These are phyloP conservation scores for Ogataea sp. DNA, from an alignment of 805 yeast species.

Conservation along the genomic window DNA sequence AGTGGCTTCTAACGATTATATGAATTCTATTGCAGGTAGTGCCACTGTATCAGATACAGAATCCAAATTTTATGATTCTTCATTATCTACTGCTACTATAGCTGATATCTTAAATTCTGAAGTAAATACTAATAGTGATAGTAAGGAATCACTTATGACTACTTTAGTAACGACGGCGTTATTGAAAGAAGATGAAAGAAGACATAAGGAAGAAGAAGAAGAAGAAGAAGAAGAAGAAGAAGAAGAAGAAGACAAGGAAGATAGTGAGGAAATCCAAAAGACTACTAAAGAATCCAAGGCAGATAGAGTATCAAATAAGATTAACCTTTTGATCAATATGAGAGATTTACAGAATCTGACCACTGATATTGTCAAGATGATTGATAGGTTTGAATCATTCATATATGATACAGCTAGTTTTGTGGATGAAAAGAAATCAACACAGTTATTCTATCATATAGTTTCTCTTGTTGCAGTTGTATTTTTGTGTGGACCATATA, in stretches of 20 bases:
- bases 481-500: slow-evolving; percentile 37
- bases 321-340: slow-evolving; percentile 50
- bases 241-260: slow-evolving; percentile 16
- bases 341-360: slow-evolving; percentile 66
- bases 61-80: slow-evolving; percentile 8
- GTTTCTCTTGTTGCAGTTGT: slow-evolving; percentile 30
- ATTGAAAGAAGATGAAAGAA: slow-evolving; percentile 1
- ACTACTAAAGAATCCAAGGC: slow-evolving; percentile 5
- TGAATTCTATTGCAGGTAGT: background rate
- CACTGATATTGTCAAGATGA: slow-evolving; percentile 39
- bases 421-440: slow-evolving; percentile 58
- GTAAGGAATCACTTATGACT: background rate
- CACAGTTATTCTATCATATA: slow-evolving; percentile 45
- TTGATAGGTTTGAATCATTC: slow-evolving; percentile 46
- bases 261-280: too few species aligned
- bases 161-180: slow-evolving; percentile 1
- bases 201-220: slow-evolving; percentile 2
- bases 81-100: background rate
- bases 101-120: background rate
- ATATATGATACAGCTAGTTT: slow-evolving; percentile 62
- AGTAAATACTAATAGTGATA: background rate
- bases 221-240: slow-evolving; percentile 4
- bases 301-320: slow-evolving; percentile 16
- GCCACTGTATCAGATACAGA: slow-evolving; percentile 5
- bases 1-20: background rate